A percentile compares a stretch with the other conserved stretches of the same genome.
These are phyloP conservation scores for Candida patagonica DNA, from an alignment of 805 yeast genomes.

Conservation along the genomic window DNA sequence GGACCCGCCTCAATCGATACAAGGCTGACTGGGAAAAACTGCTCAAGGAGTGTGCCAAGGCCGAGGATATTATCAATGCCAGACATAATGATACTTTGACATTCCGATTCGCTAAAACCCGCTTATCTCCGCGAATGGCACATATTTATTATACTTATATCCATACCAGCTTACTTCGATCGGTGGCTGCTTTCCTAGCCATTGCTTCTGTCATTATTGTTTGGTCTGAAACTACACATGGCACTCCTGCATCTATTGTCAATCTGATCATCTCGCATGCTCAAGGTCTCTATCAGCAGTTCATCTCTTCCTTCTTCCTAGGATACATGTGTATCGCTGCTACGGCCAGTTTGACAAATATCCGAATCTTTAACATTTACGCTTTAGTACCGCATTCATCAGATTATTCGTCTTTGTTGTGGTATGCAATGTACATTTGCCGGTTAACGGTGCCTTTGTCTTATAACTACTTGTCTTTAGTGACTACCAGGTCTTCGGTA, in stretches of 20 bases:
- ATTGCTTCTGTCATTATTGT: slow-evolving; percentile 44
- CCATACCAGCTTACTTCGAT: slow-evolving; percentile 39
- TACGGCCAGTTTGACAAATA: slow-evolving; percentile 52
- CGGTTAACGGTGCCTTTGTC: slow-evolving; percentile 75
- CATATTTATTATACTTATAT: slow-evolving; percentile 35
- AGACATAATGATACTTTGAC: slow-evolving; percentile 22
- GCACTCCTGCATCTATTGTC: slow-evolving; percentile 53
- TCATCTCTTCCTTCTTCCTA: slow-evolving; percentile 36
- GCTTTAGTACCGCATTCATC: slow-evolving; percentile 64
- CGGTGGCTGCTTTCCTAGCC: slow-evolving; percentile 35
- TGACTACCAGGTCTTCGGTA: slow-evolving; percentile 41
- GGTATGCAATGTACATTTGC: slow-evolving; percentile 72
- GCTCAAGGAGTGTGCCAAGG: slow-evolving; percentile 38
- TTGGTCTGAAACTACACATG: slow-evolving; percentile 70
- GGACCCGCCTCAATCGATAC: slow-evolving; percentile 44
- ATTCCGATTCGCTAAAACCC: slow-evolving; percentile 21
- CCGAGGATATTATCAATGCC: slow-evolving; percentile 52
- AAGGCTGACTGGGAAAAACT: slow-evolving; percentile 48
- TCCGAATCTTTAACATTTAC: slow-evolving; percentile 66
- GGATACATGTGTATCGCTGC: slow-evolving; percentile 65
- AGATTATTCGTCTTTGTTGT: slow-evolving; percentile 65
- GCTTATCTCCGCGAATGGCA: slow-evolving; percentile 34
- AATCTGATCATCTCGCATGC: slow-evolving; percentile 36
- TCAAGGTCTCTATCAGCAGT: slow-evolving; percentile 33
- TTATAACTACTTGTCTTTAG: slow-evolving; percentile 65